Evolutionary conservation across 495 filamentous ascomycete species (phyloP), one percentile per base, ranked within the genome.

Genomic region (Hyaloscypha hepaticicola): DNA sequence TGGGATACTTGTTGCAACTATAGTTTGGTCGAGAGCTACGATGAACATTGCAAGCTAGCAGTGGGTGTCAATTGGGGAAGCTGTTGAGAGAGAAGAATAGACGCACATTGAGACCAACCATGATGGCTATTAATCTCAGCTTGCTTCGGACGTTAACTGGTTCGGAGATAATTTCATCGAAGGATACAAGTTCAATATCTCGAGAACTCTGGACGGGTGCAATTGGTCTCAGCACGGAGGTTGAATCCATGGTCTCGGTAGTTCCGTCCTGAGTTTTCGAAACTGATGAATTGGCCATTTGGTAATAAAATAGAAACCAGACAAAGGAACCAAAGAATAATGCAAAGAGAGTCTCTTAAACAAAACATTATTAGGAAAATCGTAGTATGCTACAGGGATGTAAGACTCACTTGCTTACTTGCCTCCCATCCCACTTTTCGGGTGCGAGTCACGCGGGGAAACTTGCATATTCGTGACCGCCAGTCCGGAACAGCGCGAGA

Each of bases 1-100:
- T 1, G 86, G 85, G 33, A 88, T 81, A 19, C 84, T 80, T 2
- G 85, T 88, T 8, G 86, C 80, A 66, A 87, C 77, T 48, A 88
- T 87, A 9, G 85, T 88, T 66, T 85, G 79, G 84, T 41, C 80
- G 78, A 27, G 87, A 12, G 29, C 29, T 58, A 74, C 73, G 87
- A 87, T 27, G 82, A 70, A 53, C 72, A 77, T 31, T 78, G 66
- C 78, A 79, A 53, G 25, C 50, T 56, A 55, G 0, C 19, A 24
- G 19, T 11, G 19, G 27, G 5, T 16, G 22, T 57, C 19, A 57
- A 27, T 33, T 57, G 28, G 11, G 6, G 28, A 16, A 2, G 3
- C 11, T 9, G 28, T n/a, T n/a, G 27, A 33, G 11, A 8, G 7
- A 24, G 19, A 1, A 53, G 28, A 9, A 9, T 0, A 14, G 22